Conservation (phyloP, 1,284 basidiomycete genomes). For the Leccinum pachyderme region DNA sequence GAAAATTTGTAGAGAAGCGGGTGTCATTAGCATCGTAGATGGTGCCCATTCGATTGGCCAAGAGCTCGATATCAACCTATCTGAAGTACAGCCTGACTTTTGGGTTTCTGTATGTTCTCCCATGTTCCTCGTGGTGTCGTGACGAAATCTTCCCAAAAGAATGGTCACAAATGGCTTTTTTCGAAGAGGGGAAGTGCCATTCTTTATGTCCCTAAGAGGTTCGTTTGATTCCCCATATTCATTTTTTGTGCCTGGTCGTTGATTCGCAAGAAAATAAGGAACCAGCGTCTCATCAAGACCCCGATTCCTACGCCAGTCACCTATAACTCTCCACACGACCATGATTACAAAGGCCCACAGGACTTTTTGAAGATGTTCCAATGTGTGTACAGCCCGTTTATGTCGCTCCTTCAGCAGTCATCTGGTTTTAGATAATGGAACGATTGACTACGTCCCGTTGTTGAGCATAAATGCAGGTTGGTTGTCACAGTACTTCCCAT, state of each 20-base stretch:
- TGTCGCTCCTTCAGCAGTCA: background rate
- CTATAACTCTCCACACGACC: conserved; percentile 49
- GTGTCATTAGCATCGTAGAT: conserved; percentile 75
- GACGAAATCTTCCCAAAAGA: conserved; percentile 37
- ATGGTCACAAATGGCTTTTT: conserved; percentile 85
- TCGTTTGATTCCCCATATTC: conserved; percentile 13
- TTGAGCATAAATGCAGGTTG: conserved; percentile 57
- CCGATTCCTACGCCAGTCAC: conserved; percentile 70
- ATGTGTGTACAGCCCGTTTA: conserved; percentile 40
- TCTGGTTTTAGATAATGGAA: conserved; percentile 37
- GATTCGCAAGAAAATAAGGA: conserved; percentile 31
- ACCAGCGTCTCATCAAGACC: conserved; percentile 75
- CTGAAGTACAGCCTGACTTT: conserved; percentile 67
- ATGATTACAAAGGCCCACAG: conserved; percentile 29
- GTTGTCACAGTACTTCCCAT: conserved; percentile 7
- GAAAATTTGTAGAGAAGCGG: conserved; percentile 64
- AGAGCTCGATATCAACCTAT: conserved; percentile 59
- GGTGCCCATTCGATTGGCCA: conserved; percentile 84
- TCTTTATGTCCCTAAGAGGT: conserved; percentile 79
- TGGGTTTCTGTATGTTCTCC: conserved; percentile 63
- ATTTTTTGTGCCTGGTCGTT: background rate
- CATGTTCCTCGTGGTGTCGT: background rate
- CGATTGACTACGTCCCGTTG: conserved; percentile 55
- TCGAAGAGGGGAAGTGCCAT: conserved; percentile 71
- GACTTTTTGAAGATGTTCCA: conserved; percentile 61